Percentiles rank a stretch among this genome's conserved stretches.
Evolutionary conservation across 306 rosid genomes (phyloP).

Genomic region (Calophaca sinica): DNA sequence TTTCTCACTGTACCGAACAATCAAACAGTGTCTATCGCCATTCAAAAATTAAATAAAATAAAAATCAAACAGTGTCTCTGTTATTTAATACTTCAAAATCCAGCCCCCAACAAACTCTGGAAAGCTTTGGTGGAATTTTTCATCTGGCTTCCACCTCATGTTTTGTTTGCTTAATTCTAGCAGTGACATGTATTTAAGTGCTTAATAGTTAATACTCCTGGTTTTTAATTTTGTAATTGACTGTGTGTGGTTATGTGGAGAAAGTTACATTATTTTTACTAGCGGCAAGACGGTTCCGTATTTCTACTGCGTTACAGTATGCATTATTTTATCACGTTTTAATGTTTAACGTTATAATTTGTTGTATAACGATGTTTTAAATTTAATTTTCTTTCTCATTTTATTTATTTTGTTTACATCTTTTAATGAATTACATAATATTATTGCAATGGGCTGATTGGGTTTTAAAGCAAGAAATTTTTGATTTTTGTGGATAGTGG

Average conservation of each 20-base stretch:
- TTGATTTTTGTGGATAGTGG: too few species aligned
- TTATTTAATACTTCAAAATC: conserved; percentile 12
- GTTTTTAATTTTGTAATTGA: background rate
- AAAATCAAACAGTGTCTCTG: background rate
- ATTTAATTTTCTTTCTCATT: too few species aligned
- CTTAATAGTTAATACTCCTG: background rate
- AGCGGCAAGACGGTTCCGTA: too few species aligned
- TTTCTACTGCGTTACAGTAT: too few species aligned
- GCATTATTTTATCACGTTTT: too few species aligned
- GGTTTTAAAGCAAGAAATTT: too few species aligned
- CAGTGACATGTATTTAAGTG: background rate
- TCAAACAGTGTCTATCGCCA: background rate
- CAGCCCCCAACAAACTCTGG: conserved; percentile 5
- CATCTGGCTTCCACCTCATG: conserved; percentile 11
- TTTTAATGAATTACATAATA: too few species aligned
- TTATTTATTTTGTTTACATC: too few species aligned
- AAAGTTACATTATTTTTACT: background rate
- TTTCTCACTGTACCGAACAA: background rate
- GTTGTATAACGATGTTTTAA: too few species aligned
- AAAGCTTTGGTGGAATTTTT: conserved; percentile 13
- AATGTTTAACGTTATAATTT: too few species aligned
- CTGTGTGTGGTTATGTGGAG: conserved; percentile 19
- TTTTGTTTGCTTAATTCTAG: conserved; percentile 16
- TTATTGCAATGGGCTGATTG: too few species aligned
- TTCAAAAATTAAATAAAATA: too few species aligned